Conservation (phyloP, 2,329 filamentous ascomycete genomes). For the Pyrenochaeta sp. region DNA sequence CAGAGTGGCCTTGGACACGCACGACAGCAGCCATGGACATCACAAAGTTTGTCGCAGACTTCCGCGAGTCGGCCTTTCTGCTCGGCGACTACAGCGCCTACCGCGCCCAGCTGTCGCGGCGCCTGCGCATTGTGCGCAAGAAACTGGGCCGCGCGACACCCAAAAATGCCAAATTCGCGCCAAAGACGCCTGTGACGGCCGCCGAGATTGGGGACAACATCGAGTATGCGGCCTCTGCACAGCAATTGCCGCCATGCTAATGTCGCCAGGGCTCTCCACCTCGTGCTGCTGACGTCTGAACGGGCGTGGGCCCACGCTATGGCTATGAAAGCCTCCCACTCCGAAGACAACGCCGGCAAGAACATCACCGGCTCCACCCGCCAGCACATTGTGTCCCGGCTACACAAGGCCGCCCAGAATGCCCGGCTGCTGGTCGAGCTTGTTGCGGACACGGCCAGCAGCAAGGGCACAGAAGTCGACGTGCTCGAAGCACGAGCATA, state of each 20-base stretch:
- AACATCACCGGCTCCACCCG: constrained; percentile 80
- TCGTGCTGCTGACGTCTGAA: constrained; percentile 87
- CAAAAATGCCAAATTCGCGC: constrained; percentile 84
- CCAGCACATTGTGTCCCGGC: constrained; percentile 85
- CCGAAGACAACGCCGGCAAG: constrained; percentile 74
- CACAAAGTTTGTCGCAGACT: constrained; percentile 80
- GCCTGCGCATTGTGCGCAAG: constrained; percentile 82
- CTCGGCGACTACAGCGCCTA: constrained; percentile 91
- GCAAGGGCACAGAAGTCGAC: constrained; percentile 73
- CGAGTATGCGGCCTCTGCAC: constrained; percentile 72
- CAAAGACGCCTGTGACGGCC: constrained; percentile 73
- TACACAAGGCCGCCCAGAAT: constrained; percentile 78
- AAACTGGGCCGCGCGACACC: constrained; percentile 84
- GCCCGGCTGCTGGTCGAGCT: constrained; percentile 73
- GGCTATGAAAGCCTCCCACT: constrained; percentile 86
- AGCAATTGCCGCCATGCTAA: too few relatives aligned
- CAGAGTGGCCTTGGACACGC: too few relatives aligned
- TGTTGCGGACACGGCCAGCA: constrained; percentile 68
- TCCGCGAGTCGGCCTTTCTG: constrained; percentile 82
- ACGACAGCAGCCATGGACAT: constrained; percentile 76
- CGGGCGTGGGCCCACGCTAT: constrained; percentile 95
- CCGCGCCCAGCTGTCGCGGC: constrained; percentile 77
- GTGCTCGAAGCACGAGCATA: constrained; percentile 89
- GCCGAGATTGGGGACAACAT: constrained; percentile 76
- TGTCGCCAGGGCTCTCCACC: constrained; percentile 39